Evolutionary conservation across 2,329 filamentous ascomycete species (phyloP).

Genomic region (Trichophaea hybrida): DNA sequence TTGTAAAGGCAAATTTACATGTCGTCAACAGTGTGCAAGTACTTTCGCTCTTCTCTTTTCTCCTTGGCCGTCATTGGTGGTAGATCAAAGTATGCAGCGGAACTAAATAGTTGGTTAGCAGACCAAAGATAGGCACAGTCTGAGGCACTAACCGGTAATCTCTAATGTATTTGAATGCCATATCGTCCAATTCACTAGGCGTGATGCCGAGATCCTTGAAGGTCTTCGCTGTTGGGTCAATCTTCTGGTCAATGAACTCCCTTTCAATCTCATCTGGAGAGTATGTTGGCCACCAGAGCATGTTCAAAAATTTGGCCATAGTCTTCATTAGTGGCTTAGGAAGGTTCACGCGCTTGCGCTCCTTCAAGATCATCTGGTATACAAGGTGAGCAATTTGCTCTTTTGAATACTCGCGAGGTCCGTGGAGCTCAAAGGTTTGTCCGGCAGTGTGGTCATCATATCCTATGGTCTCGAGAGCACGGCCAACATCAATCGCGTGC

Average conservation of each 20-base stretch:
- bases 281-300: conserved; percentile 69
- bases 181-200: conserved; percentile 68
- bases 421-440: conserved; percentile 88
- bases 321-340: conserved; percentile 71
- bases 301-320: conserved; percentile 59
- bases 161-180: conserved; percentile 69
- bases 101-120: conserved; percentile 47
- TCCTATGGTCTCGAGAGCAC: conserved; percentile 76
- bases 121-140: conserved; percentile 18
- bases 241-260: conserved; percentile 83
- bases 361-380: conserved; percentile 82
- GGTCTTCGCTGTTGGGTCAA: conserved; percentile 84
- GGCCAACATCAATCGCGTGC: conserved; percentile 80
- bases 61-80: conserved; percentile 90
- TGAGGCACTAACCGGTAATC: conserved; percentile 45
- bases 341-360: conserved; percentile 78
- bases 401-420: conserved; percentile 82
- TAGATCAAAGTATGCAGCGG: conserved; percentile 75
- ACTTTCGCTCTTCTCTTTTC: conserved; percentile 90
- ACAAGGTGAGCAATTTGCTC: conserved; percentile 75
- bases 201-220: conserved; percentile 87
- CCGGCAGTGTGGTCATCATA: conserved; percentile 80
- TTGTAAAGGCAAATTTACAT: conserved; percentile 10
- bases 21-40: conserved; percentile 82
- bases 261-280: conserved; percentile 77